Evolutionary conservation across 148 eudicot species (phyloP).

Genomic region (Chenopodium berlandieri): DNA sequence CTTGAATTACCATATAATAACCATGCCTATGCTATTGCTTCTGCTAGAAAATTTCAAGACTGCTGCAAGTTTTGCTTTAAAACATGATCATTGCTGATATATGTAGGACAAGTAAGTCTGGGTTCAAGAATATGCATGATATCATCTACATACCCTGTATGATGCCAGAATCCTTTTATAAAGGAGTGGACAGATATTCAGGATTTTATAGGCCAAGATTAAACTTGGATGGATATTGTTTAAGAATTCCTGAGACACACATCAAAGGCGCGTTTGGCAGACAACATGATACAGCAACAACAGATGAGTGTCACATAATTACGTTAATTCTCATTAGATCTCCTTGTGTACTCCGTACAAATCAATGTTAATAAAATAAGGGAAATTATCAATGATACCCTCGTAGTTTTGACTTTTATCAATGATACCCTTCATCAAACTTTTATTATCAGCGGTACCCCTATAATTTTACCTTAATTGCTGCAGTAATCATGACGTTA

Average conservation of each 20-base stretch:
- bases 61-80: background rate
- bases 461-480: too few species aligned
- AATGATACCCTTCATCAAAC: too few species aligned
- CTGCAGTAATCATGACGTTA: too few species aligned
- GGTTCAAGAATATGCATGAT: slow-evolving; percentile 87
- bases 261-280: slow-evolving; percentile 91
- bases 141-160: slow-evolving; percentile 86
- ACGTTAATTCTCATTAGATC: background rate
- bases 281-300: slow-evolving; percentile 83
- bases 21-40: too few species aligned
- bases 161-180: slow-evolving; percentile 64
- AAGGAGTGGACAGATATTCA: slow-evolving; percentile 50
- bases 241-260: slow-evolving; percentile 68
- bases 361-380: background rate
- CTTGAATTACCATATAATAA: background rate
- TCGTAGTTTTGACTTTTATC: too few species aligned
- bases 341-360: background rate
- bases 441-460: too few species aligned
- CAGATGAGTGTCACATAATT: slow-evolving; percentile 46
- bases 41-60: background rate
- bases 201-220: background rate
- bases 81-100: background rate
- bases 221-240: slow-evolving; percentile 52
- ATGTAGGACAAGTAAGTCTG: slow-evolving; percentile 14
- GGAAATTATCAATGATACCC: too few species aligned